Conservation (phyloP, 2,329 filamentous ascomycete genomes). For the Fusarium nelsonii region DNA sequence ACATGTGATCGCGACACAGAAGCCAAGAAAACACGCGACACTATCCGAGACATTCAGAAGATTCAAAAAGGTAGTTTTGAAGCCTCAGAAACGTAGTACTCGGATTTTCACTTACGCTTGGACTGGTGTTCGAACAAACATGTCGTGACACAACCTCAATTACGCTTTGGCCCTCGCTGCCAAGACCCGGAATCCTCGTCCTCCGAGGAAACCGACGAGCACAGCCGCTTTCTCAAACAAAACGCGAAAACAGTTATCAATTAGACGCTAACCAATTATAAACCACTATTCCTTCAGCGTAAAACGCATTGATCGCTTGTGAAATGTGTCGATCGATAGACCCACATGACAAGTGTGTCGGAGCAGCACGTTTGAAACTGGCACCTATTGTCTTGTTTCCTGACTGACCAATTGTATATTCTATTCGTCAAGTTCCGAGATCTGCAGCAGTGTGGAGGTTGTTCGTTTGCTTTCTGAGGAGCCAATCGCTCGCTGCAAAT, state of each 20-base stretch:
- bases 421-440: conserved; percentile 17
- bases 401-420: conserved; percentile 11
- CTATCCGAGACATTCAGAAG: conserved; percentile 1
- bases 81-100: conserved; percentile 5
- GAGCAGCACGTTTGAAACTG: not conserved
- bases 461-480: not conserved
- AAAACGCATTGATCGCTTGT: not conserved
- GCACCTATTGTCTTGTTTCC: not conserved
- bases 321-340: not conserved
- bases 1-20: no score
- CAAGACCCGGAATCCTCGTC: conserved; percentile 21
- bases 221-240: conserved; percentile 26
- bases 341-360: not conserved
- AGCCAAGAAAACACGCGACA: conserved; percentile 8
- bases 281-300: not conserved
- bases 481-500: not conserved
- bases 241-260: not conserved
- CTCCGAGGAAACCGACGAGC: conserved; percentile 6
- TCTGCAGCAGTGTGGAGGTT: not conserved
- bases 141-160: not conserved
- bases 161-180: conserved; percentile 52
- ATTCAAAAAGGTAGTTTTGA: conserved; percentile 1
- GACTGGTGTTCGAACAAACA: conserved; percentile 1
- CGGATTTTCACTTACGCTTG: not conserved
- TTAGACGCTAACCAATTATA: not conserved